Percentiles rank a stretch among this genome's conserved stretches.
Evolutionary conservation across 495 filamentous ascomycete species (phyloP).

Genomic region (Penicillium lagena): DNA sequence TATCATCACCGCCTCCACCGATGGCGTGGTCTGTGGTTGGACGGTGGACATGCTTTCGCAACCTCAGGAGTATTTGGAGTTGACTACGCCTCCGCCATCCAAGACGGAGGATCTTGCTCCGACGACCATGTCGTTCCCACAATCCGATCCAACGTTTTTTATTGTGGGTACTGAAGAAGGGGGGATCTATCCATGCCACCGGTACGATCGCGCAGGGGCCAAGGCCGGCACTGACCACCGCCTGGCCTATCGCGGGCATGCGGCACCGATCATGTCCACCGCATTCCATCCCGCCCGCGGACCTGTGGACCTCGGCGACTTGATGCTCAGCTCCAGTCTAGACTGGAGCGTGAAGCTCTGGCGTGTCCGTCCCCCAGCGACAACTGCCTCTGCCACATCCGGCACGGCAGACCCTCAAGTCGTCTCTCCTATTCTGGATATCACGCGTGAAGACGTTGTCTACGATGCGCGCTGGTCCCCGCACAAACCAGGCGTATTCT

Average conservation of each 20-base stretch:
- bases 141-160: conserved; percentile 94
- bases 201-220: conserved; percentile 92
- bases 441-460: conserved; percentile 88
- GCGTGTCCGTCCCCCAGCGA: conserved; percentile 71
- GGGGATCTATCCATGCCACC: conserved; percentile 89
- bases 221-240: conserved; percentile 89
- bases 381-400: conserved; percentile 39
- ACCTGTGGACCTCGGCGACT: conserved; percentile 88
- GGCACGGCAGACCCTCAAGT: conserved; percentile 30
- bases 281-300: conserved; percentile 91
- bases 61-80: conserved; percentile 85
- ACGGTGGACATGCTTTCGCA: conserved; percentile 93
- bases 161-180: conserved; percentile 96
- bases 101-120: conserved; percentile 95
- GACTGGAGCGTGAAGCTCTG: conserved; percentile 98
- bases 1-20: conserved; percentile 91
- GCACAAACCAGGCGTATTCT: conserved; percentile 85
- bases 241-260: conserved; percentile 78
- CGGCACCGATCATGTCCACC: conserved; percentile 91
- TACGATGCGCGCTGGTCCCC: conserved; percentile 96
- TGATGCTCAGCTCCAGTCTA: conserved; percentile 76
- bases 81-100: conserved; percentile 75
- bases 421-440: conserved; percentile 72
- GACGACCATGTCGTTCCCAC: conserved; percentile 93
- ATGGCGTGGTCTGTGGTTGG: conserved; percentile 96